phyloP scores from a whole-genome alignment of 2,329 filamentous ascomycete species.

The Talaromyces sp. region DNA sequence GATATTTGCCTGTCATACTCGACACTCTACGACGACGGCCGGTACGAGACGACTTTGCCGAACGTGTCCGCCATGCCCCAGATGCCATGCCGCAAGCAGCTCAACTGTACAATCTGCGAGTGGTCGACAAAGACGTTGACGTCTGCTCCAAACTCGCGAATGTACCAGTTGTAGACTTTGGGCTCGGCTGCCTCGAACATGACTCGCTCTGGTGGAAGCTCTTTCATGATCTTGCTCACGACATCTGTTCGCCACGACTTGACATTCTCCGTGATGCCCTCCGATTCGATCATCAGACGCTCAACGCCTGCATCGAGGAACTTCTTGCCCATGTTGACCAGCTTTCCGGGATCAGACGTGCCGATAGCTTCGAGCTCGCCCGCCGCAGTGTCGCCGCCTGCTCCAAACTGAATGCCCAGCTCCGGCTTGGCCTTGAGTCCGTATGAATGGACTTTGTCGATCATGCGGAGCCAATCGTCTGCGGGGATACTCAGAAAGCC shows the following conservation, averaged over 20 bases:
- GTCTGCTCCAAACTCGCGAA: conserved; percentile 52
- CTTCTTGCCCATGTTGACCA: conserved; percentile 45
- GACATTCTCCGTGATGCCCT: conserved; percentile 56
- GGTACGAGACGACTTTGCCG: conserved; percentile 46
- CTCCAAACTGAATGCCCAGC: conserved; percentile 53
- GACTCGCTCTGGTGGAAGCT: conserved; percentile 47
- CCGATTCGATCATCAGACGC: conserved; percentile 55
- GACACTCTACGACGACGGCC: conserved; percentile 16
- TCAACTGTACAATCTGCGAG: conserved; percentile 53
- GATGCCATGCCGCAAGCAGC: conserved; percentile 47
- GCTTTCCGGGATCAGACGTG: conserved; percentile 45
- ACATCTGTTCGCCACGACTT: conserved; percentile 51
- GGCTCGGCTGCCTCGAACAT: conserved; percentile 57
- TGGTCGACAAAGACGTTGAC: conserved; percentile 56
- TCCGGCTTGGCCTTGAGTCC: conserved; percentile 51
- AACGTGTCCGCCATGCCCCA: conserved; percentile 54
- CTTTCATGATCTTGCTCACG: conserved; percentile 48
- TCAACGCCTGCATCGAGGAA: conserved; percentile 51
- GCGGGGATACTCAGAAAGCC: conserved; percentile 51
- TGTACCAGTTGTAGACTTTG: conserved; percentile 53
- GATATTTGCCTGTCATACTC: neutral
- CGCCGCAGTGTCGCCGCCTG: conserved; percentile 49
- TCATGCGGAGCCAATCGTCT: conserved; percentile 50
- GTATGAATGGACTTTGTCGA: conserved; percentile 43
- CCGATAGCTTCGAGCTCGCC: conserved; percentile 44